Percentiles rank a stretch among this genome's conserved stretches.
Evolutionary conservation across 2,329 filamentous ascomycete species (phyloP).

Genomic region (Exophiala mesophila): DNA sequence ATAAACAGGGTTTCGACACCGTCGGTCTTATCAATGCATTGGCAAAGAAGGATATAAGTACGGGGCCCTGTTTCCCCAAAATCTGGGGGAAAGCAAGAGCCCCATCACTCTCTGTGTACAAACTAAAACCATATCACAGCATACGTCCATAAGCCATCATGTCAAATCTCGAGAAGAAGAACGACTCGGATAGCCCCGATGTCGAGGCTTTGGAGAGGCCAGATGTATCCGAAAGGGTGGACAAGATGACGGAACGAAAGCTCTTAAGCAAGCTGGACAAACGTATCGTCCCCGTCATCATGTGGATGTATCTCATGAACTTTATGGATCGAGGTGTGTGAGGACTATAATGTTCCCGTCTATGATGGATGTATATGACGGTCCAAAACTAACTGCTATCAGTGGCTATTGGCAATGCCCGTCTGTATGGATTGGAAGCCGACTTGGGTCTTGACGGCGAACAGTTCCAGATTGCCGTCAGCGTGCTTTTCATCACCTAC

Average conservation of each 20-base stretch:
- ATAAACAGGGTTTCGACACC: too few species aligned
- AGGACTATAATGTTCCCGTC: neutral
- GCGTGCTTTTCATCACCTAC: constrained; percentile 62
- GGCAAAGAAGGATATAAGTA: too few species aligned
- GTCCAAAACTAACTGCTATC: constrained; percentile 6
- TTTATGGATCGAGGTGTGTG: constrained; percentile 42
- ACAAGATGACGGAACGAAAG: constrained; percentile 12
- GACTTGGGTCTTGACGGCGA: constrained; percentile 56
- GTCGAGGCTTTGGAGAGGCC: too few species aligned
- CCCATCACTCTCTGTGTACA: too few species aligned
- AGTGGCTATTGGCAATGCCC: constrained; percentile 70
- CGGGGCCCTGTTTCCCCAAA: too few species aligned
- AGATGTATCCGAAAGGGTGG: neutral
- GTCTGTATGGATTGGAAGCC: constrained; percentile 58
- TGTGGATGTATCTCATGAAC: constrained; percentile 61
- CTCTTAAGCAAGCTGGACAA: constrained; percentile 37
- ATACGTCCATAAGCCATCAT: too few species aligned
- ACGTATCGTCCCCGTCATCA: constrained; percentile 36
- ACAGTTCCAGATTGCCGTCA: constrained; percentile 65
- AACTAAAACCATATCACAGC: too few species aligned
- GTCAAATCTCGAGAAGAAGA: too few species aligned
- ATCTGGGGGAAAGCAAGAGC: too few species aligned
- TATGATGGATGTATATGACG: neutral
- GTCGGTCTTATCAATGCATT: too few species aligned
- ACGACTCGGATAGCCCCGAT: too few species aligned